Evolutionary conservation across 179 eudicot genomes (phyloP).

Genomic region (Heliamphora pulchella): DNA sequence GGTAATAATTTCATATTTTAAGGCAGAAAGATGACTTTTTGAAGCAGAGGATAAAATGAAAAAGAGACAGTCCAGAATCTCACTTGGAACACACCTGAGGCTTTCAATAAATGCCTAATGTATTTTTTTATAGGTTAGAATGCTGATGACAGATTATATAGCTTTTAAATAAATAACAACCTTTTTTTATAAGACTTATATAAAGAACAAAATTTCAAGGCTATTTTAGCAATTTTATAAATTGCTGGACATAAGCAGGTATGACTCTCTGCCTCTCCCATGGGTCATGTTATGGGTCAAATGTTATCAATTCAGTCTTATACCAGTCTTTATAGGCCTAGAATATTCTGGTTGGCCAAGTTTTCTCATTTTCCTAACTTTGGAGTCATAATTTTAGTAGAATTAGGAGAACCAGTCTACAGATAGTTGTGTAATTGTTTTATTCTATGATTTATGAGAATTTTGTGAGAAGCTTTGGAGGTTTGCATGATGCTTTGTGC

Average conservation of each 20-base stretch:
- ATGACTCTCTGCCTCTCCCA: background rate
- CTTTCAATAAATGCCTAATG: background rate
- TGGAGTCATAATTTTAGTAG: background rate
- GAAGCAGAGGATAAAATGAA: background rate
- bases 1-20: background rate
- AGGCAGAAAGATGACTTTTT: background rate
- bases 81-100: background rate
- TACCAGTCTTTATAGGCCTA: background rate
- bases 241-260: background rate
- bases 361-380: background rate
- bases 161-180: background rate
- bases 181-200: too few relatives aligned
- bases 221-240: background rate
- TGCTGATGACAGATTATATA: background rate
- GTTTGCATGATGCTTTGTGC: background rate
- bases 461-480: background rate
- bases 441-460: background rate
- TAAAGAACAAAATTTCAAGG: background rate
- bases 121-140: conserved; percentile 4
- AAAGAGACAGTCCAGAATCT: background rate
- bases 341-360: background rate
- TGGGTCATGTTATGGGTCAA: background rate
- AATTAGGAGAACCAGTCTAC: conserved; percentile 1
- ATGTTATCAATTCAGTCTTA: background rate
- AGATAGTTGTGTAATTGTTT: background rate